Conservation (phyloP, 441 rosid genomes). For the Corymbia citriodora region DNA sequence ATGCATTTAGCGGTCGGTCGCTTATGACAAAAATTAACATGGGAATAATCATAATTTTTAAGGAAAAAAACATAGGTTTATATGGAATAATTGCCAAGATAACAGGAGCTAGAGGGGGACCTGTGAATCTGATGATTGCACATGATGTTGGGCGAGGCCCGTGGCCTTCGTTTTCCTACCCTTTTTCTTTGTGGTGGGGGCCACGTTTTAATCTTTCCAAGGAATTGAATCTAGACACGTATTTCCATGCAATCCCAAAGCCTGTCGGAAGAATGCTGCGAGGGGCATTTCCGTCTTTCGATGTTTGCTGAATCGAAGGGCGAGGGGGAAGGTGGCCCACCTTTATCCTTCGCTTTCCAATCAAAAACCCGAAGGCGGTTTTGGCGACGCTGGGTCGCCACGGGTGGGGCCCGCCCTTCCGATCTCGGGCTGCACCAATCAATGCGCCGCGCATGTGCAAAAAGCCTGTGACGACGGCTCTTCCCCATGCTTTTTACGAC, state of each 20-base stretch:
- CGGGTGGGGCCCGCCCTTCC: constrained; percentile 21
- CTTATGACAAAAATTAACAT: background rate
- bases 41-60: background rate
- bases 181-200: background rate
- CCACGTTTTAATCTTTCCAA: background rate
- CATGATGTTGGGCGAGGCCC: constrained; percentile 22
- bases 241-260: background rate
- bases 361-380: background rate
- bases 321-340: background rate
- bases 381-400: background rate
- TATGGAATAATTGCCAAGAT: background rate
- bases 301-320: background rate
- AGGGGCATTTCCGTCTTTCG: background rate
- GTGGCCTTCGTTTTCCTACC: no score
- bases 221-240: background rate
- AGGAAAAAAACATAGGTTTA: background rate
- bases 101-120: background rate
- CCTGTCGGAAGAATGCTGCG: background rate
- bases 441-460: constrained; percentile 45
- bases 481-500: constrained; percentile 21
- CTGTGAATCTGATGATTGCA: constrained; percentile 23
- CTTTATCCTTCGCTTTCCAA: background rate
- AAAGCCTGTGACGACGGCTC: constrained; percentile 30
- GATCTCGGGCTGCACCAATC: background rate
- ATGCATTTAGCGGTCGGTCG: background rate